A percentile compares a stretch with the other conserved stretches of the same genome.
These are phyloP conservation scores for Coccinonectria pachysandricola DNA, from an alignment of 2,329 filamentous ascomycete genomes.

Conservation along the genomic window DNA sequence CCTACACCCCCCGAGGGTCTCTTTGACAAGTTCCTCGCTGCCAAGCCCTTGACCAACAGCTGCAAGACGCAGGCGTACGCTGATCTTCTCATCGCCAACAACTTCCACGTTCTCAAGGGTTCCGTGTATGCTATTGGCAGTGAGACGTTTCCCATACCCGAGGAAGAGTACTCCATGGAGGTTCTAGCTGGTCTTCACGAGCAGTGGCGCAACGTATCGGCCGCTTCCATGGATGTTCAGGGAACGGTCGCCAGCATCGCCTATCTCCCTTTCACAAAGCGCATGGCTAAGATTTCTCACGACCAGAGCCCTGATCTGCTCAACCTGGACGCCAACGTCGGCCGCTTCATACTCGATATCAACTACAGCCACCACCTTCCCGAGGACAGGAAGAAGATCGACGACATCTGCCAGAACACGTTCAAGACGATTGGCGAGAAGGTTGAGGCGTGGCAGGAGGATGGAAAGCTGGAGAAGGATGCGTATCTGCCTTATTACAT, in stretches of 20 bases:
- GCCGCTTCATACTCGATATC: slow-evolving; percentile 33
- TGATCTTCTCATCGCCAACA: slow-evolving; percentile 24
- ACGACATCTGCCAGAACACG: slow-evolving; percentile 4
- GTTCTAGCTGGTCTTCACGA: slow-evolving; percentile 20
- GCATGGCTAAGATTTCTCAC: slow-evolving; percentile 21
- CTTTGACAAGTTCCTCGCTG: slow-evolving; percentile 41
- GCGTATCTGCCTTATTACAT: slow-evolving; percentile 32
- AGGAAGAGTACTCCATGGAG: slow-evolving; percentile 13
- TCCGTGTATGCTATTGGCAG: slow-evolving; percentile 25
- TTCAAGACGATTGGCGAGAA: slow-evolving; percentile 1
- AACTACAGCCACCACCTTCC: slow-evolving; percentile 29
- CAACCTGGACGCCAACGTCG: slow-evolving; percentile 26
- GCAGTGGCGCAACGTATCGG: slow-evolving; percentile 18
- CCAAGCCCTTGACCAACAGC: slow-evolving; percentile 30
- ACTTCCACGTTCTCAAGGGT: slow-evolving; percentile 14
- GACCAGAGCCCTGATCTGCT: slow-evolving; percentile 28
- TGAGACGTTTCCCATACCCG: slow-evolving; percentile 26
- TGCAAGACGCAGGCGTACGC: slow-evolving; percentile 39
- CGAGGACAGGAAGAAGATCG: slow-evolving; percentile 16
- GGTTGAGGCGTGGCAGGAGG: slow-evolving; percentile 15
- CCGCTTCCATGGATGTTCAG: slow-evolving; percentile 1
- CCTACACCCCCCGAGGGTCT: slow-evolving; percentile 38
- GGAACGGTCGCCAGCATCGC: slow-evolving; percentile 22
- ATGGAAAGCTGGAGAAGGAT: slow-evolving; percentile 22
- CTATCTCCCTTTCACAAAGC: slow-evolving; percentile 29